Conservation (phyloP, 805 yeast genomes). For the Monosporozyma yasuniensis region DNA sequence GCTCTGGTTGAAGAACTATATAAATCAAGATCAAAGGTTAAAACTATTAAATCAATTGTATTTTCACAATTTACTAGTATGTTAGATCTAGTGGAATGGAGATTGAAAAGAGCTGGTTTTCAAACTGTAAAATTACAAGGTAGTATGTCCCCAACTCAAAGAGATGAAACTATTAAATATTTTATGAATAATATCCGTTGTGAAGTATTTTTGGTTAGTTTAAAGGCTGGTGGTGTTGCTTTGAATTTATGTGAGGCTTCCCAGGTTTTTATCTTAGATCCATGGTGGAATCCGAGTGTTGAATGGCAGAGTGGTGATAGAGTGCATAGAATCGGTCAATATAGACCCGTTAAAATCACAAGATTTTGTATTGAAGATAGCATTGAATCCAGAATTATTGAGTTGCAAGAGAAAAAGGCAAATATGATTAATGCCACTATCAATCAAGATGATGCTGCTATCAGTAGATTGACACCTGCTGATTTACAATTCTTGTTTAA, state of each 20-base stretch:
- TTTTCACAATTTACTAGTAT: slow-evolving; percentile 95
- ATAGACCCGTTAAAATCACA: slow-evolving; percentile 85
- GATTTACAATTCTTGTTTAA: slow-evolving; percentile 91
- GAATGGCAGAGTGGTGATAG: slow-evolving; percentile 99
- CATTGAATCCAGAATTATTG: slow-evolving; percentile 91
- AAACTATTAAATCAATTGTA: slow-evolving; percentile 90
- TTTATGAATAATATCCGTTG: slow-evolving; percentile 90
- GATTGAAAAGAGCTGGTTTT: slow-evolving; percentile 89
- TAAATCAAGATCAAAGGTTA: slow-evolving; percentile 72
- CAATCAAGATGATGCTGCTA: slow-evolving; percentile 85
- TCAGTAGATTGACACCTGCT: slow-evolving; percentile 79
- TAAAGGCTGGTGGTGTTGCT: slow-evolving; percentile 99
- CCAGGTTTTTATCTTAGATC: slow-evolving; percentile 90
- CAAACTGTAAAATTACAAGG: slow-evolving; percentile 92
- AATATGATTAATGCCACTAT: slow-evolving; percentile 97
- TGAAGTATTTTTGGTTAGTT: slow-evolving; percentile 87
- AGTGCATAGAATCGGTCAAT: slow-evolving; percentile 95
- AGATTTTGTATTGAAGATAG: slow-evolving; percentile 93
- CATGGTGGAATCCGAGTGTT: slow-evolving; percentile 99
- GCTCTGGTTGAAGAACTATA: slow-evolving; percentile 91
- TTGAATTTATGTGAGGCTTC: slow-evolving; percentile 93
- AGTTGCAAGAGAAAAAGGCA: slow-evolving; percentile 93
- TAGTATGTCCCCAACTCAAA: slow-evolving; percentile 90
- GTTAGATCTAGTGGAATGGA: slow-evolving; percentile 94
- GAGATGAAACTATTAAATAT: slow-evolving; percentile 83